Evolutionary conservation across 2,329 filamentous ascomycete species (phyloP).

Genomic region (Gliomastix tumulicola): DNA sequence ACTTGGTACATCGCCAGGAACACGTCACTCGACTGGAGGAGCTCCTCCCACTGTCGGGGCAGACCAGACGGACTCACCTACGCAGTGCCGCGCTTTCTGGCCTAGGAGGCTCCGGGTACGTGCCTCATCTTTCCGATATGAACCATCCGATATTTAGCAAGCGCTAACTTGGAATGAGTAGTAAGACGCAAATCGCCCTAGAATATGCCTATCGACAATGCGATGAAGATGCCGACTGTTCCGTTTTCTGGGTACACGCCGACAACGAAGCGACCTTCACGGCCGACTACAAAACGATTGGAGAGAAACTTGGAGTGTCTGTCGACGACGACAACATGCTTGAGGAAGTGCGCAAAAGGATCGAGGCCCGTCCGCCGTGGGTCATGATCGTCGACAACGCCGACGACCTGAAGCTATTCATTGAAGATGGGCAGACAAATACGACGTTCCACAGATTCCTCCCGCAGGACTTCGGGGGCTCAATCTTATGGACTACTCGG

Average conservation of each 20-base stretch:
- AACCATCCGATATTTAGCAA: not conserved
- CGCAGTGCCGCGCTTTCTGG: conserved; percentile 17
- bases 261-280: conserved; percentile 19
- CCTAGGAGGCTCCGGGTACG: conserved; percentile 17
- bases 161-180: conserved; percentile 10
- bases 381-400: conserved; percentile 24
- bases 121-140: not conserved
- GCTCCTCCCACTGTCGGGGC: conserved; percentile 8
- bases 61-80: conserved; percentile 9
- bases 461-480: not conserved
- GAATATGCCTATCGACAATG: conserved; percentile 20
- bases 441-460: not conserved
- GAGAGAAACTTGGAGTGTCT: conserved; percentile 13
- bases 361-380: conserved; percentile 14
- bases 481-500: not conserved
- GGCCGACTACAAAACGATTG: conserved; percentile 19
- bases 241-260: conserved; percentile 26
- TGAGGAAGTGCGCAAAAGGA: conserved; percentile 6
- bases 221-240: conserved; percentile 12
- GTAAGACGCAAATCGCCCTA: conserved; percentile 26
- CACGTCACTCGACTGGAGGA: conserved; percentile 10
- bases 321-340: conserved; percentile 8
- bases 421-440: not conserved
- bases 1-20: conserved; percentile 11
- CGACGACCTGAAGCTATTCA: conserved; percentile 15